These are phyloP conservation scores for Xylaria sp. DNA, from an alignment of 2,329 filamentous ascomycete species.

Conservation along the genomic window DNA sequence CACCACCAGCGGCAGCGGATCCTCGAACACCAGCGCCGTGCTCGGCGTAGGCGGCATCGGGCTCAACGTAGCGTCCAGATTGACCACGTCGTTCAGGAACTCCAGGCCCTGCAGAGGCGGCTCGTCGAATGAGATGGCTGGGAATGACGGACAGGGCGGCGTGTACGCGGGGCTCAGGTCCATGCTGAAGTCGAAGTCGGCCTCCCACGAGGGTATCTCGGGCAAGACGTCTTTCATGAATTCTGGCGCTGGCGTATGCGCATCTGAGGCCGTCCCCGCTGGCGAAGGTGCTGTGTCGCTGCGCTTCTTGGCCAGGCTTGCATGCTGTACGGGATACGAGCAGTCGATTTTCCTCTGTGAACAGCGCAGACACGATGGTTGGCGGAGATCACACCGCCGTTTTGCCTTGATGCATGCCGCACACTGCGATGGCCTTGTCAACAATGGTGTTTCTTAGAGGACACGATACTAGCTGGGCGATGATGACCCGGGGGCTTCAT, in stretches of 20 bases:
- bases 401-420: conserved; percentile 32
- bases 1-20: conserved; percentile 17
- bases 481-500: not conserved
- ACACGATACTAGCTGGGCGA: not conserved
- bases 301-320: not conserved
- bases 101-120: conserved; percentile 5
- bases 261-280: not conserved
- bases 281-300: not conserved
- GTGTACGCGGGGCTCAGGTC: conserved; percentile 12
- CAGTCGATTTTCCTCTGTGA: conserved; percentile 28
- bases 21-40: not conserved
- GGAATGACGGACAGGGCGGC: conserved; percentile 4
- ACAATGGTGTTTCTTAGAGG: not conserved
- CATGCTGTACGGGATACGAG: conserved; percentile 13
- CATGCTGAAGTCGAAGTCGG: conserved; percentile 24
- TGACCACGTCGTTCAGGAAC: conserved; percentile 14
- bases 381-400: conserved; percentile 30
- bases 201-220: conserved; percentile 20
- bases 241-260: conserved; percentile 1
- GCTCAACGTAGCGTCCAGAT: not conserved
- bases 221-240: not conserved
- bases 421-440: conserved; percentile 19
- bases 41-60: conserved; percentile 7
- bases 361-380: conserved; percentile 30
- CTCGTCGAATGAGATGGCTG: conserved; percentile 18